Percentiles rank a stretch among this genome's conserved stretches.
phyloP scores from a whole-genome alignment of 805 yeast genomes.

The Yamadazyma tumulicola region DNA sequence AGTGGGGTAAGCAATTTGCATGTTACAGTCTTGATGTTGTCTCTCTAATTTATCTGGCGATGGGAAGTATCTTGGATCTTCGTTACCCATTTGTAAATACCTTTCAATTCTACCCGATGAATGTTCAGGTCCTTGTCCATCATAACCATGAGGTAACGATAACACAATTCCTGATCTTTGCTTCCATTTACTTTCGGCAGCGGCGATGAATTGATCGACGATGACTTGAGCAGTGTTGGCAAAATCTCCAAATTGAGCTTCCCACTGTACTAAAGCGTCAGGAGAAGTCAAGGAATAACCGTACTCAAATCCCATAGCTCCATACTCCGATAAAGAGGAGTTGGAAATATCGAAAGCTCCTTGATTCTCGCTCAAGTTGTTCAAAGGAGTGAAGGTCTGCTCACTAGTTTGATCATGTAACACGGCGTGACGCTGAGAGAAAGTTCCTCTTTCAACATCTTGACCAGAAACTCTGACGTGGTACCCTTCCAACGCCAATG shows the following conservation, averaged over 20 bases:
- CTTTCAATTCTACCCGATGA: slow-evolving; percentile 97
- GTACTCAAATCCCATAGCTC: slow-evolving; percentile 98
- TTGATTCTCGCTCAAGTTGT: slow-evolving; percentile 73
- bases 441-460: slow-evolving; percentile 99
- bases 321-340: slow-evolving; percentile 96
- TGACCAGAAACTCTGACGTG: slow-evolving; percentile 98
- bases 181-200: slow-evolving; percentile 98
- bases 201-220: slow-evolving; percentile 92
- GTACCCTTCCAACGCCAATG: slow-evolving; percentile 87
- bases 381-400: slow-evolving; percentile 78
- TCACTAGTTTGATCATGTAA: slow-evolving; percentile 93
- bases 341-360: slow-evolving; percentile 85
- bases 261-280: slow-evolving; percentile 97
- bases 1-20: slow-evolving; percentile 97
- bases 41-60: slow-evolving; percentile 81
- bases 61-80: slow-evolving; percentile 95
- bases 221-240: slow-evolving; percentile 99
- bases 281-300: slow-evolving; percentile 98
- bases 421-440: slow-evolving; percentile 99
- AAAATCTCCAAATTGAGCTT: slow-evolving; percentile 99
- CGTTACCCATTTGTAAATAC: slow-evolving; percentile 92
- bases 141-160: slow-evolving; percentile 98
- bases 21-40: slow-evolving; percentile 98
- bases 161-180: slow-evolving; percentile 96
- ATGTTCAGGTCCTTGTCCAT: slow-evolving; percentile 99